Conservation (phyloP, 805 yeast species). For the Metschnikowia picachoensis region DNA sequence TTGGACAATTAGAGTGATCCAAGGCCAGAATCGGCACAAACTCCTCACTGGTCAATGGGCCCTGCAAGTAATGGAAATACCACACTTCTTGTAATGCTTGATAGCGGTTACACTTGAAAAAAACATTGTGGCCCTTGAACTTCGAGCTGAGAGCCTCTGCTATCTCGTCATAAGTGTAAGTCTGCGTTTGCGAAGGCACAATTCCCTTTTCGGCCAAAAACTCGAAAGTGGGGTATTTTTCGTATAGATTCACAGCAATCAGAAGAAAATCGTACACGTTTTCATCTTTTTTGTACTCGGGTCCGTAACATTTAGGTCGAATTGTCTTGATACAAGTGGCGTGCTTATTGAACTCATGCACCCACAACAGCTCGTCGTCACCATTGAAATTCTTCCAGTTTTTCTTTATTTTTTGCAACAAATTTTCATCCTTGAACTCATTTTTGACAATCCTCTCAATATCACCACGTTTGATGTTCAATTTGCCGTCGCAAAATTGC, state of each 20-base stretch:
- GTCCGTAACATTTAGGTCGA: slow-evolving; percentile 35
- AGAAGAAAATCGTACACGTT: slow-evolving; percentile 31
- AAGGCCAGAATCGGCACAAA: slow-evolving; percentile 59
- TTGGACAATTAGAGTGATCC: slow-evolving; percentile 61
- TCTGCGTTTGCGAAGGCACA: slow-evolving; percentile 29
- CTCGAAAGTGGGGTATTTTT: slow-evolving; percentile 34
- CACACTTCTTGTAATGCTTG: slow-evolving; percentile 25
- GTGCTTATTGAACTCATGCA: slow-evolving; percentile 43
- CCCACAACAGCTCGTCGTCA: slow-evolving; percentile 35
- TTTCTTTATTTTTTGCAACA: slow-evolving; percentile 23
- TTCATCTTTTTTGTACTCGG: slow-evolving; percentile 18
- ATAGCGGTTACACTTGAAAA: slow-evolving; percentile 30
- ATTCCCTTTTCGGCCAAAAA: slow-evolving; percentile 36
- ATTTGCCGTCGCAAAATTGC: slow-evolving; percentile 33
- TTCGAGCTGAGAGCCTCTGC: slow-evolving; percentile 29
- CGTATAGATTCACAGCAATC: slow-evolving; percentile 29
- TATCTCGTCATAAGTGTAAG: slow-evolving; percentile 33
- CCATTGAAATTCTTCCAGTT: slow-evolving; percentile 35
- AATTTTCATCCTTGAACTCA: slow-evolving; percentile 24
- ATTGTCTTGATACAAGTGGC: slow-evolving; percentile 43
- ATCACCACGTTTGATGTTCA: slow-evolving; percentile 24
- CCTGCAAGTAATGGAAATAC: slow-evolving; percentile 26
- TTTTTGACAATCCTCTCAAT: slow-evolving; percentile 25
- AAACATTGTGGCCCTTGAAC: slow-evolving; percentile 33
- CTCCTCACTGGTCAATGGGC: slow-evolving; percentile 21